Evolutionary conservation across 2,329 filamentous ascomycete genomes (phyloP), one percentile per base, ranked within the genome.

Genomic region (Pseudogymnoascus sp.): DNA sequence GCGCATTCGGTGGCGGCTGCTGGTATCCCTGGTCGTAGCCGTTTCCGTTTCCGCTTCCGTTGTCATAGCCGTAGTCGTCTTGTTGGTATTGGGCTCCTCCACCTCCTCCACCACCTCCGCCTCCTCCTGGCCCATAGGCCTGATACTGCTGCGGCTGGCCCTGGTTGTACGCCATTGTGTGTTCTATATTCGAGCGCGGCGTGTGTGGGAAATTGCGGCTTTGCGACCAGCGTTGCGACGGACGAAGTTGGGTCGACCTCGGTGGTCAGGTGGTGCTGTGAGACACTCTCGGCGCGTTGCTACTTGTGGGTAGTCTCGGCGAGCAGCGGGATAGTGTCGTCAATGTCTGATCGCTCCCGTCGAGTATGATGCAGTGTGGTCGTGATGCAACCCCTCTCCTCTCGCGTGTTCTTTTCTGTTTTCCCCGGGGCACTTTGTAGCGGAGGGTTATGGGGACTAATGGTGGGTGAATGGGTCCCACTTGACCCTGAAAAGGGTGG

Each of bases 21-120:
- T 35, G 55, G 55, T 59, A 59, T 59, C 55, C 55, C 23, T 49
- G 43, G 23, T 49, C 43, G 14, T 49, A 49, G 43, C 43, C 43
- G 14, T n/a, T 16, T 59, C 55, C 52, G 31, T 21, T 7, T 19
- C 16, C 45, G 23, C 11, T 19, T 19, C 52, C 55, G 55, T 38
- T 59, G 31, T 59, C 55, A 16, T 59, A 59, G 8, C 55, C 55
- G 31, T 38, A 38, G 12, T 59, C 16, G 12, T 35, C 31, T 37
- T 59, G 55, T n/a, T 59, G 55, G 55, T 59, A 59, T 12, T 49
- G 43, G 43, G 23, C 23, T 49, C 43, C 39, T 43, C 39, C 39
- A 12, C 41, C 21, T 26, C 43, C 43, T n/a, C 43, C 43, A 4
- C 41, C 39, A 23, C 39, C 39, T 43, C 39, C 39, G 1, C 21